Percentiles rank a stretch among this genome's conserved stretches.
These are phyloP conservation scores for Colletotrichum magnum DNA, from an alignment of 2,329 filamentous ascomycete genomes.

Conservation along the genomic window DNA sequence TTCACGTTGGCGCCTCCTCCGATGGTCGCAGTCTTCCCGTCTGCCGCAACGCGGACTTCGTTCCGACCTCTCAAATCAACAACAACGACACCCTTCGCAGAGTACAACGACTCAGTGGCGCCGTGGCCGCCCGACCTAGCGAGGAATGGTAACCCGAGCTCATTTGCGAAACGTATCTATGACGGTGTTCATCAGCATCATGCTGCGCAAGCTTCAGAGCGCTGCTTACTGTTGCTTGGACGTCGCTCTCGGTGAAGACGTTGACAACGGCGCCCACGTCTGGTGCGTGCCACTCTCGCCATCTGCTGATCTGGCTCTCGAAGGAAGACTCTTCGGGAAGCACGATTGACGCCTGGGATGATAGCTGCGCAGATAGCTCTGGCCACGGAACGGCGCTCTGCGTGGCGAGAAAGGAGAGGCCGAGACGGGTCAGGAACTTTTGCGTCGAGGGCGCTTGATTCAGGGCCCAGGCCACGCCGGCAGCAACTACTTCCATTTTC, in stretches of 20 bases:
- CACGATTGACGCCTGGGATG: constrained; percentile 13
- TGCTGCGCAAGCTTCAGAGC: no score
- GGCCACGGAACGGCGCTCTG: constrained; percentile 1
- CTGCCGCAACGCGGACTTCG: constrained; percentile 25
- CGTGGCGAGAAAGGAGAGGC: constrained; percentile 2
- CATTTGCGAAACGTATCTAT: constrained; percentile 23
- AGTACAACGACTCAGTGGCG: constrained; percentile 34
- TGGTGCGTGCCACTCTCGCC: constrained; percentile 32
- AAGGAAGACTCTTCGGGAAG: constrained; percentile 1
- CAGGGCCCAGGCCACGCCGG: constrained; percentile 23
- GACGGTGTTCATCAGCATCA: no score
- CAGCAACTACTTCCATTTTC: constrained; percentile 21
- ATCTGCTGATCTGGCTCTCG: not conserved
- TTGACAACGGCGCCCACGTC: constrained; percentile 24
- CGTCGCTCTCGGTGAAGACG: constrained; percentile 23
- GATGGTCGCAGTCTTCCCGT: constrained; percentile 32
- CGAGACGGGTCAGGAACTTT: constrained; percentile 7
- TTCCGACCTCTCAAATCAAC: constrained; percentile 44
- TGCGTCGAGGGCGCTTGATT: constrained; percentile 5
- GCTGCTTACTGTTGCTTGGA: constrained; percentile 22
- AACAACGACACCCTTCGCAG: constrained; percentile 39
- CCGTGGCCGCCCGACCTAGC: constrained; percentile 41
- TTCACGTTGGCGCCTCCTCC: constrained; percentile 41
- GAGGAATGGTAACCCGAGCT: constrained; percentile 22
- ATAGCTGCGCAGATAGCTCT: constrained; percentile 5